Conservation (phyloP, 2,329 filamentous ascomycete genomes). For the Pyrenophora teres region DNA sequence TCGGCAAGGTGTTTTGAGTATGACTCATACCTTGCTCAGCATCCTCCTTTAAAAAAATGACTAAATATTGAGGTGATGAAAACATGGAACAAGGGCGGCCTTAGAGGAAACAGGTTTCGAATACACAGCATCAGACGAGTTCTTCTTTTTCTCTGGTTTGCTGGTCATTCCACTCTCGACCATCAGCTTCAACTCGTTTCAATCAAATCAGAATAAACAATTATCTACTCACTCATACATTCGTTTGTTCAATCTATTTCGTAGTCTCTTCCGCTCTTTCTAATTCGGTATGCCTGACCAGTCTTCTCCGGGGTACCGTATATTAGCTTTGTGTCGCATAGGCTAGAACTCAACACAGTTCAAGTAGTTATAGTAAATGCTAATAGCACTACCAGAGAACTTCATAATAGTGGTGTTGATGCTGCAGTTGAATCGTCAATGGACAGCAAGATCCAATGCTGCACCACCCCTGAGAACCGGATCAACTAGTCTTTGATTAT, state of each 20-base stretch:
- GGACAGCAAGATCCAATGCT: too few species aligned
- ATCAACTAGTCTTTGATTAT: too few species aligned
- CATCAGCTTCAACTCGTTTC: not conserved
- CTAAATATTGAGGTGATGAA: not conserved
- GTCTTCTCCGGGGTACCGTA: slow-evolving; percentile 16
- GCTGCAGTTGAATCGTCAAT: too few species aligned
- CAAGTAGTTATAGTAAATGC: not conserved
- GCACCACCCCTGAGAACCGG: too few species aligned
- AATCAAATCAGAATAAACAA: not conserved
- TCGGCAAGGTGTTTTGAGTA: slow-evolving; percentile 21
- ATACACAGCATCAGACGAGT: too few species aligned
- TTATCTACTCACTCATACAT: slow-evolving; percentile 1
- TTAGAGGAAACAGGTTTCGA: too few species aligned
- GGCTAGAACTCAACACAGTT: not conserved
- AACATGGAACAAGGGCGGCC: not conserved
- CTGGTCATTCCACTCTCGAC: too few species aligned
- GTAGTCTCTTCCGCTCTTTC: slow-evolving; percentile 20
- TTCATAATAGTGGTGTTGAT: too few species aligned
- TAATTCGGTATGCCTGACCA: slow-evolving; percentile 26
- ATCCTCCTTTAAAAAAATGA: not conserved
- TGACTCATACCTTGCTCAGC: not conserved
- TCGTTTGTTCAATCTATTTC: slow-evolving; percentile 28
- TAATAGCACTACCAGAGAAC: too few species aligned
- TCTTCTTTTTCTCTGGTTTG: too few species aligned
- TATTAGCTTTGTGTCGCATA: not conserved